A percentile compares a stretch with the other conserved stretches of the same genome.
Conservation (phyloP, 345 rosid species). For the Camelina hispida region DNA sequence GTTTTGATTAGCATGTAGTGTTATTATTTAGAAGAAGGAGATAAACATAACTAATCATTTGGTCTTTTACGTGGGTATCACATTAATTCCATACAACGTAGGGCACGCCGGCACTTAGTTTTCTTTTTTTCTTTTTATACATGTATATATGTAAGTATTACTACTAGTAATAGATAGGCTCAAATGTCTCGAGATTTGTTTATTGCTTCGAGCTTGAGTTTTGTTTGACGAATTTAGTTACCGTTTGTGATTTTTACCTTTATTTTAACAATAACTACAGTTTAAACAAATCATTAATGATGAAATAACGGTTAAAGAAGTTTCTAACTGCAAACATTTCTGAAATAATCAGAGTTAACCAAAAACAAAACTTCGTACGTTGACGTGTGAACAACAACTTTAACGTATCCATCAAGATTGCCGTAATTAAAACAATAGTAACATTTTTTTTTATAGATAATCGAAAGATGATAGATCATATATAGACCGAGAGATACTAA, state of each 20-base stretch:
- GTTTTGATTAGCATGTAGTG: background rate
- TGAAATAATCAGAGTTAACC: background rate
- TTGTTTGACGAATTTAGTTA: background rate
- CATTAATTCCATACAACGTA: slow-evolving; percentile 43
- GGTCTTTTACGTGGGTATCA: slow-evolving; percentile 49
- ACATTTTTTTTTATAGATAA: too few relatives aligned
- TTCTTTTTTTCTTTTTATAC: too few relatives aligned
- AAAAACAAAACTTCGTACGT: too few relatives aligned
- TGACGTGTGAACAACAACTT: background rate
- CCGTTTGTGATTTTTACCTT: background rate
- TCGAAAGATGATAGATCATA: background rate
- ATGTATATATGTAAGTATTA: background rate
- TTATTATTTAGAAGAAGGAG: background rate
- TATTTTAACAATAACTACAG: background rate
- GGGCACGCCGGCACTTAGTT: slow-evolving; percentile 19
- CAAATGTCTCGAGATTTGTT: background rate
- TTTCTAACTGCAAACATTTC: background rate
- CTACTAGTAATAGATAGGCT: background rate
- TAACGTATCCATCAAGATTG: too few relatives aligned
- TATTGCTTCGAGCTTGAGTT: background rate
- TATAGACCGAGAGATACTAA: background rate
- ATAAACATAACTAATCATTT: slow-evolving; percentile 42
- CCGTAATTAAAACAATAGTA: too few relatives aligned
- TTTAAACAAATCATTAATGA: background rate
- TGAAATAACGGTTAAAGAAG: background rate